A percentile compares a stretch with the other conserved stretches of the same genome.
These are phyloP conservation scores for Aspergillus carbonarius DNA, from an alignment of 2,329 filamentous ascomycete genomes.

Conservation along the genomic window DNA sequence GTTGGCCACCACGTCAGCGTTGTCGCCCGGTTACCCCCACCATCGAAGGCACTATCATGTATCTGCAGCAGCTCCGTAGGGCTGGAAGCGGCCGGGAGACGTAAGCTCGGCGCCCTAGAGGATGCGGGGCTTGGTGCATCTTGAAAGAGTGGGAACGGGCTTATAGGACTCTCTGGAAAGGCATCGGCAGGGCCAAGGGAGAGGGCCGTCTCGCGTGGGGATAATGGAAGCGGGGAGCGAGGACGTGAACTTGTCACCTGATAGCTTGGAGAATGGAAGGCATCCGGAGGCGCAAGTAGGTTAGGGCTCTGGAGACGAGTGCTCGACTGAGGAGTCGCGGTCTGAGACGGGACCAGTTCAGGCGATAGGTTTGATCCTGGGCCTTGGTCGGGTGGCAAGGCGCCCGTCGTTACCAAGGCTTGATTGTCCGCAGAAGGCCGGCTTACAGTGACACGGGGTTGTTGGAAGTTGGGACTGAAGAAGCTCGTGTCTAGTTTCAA, in stretches of 20 bases:
- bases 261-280: slow-evolving; percentile 41
- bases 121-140: slow-evolving; percentile 55
- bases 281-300: slow-evolving; percentile 45
- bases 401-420: slow-evolving; percentile 14
- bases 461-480: slow-evolving; percentile 21
- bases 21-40: slow-evolving; percentile 40
- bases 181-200: slow-evolving; percentile 11
- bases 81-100: slow-evolving; percentile 50
- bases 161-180: slow-evolving; percentile 43
- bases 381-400: slow-evolving; percentile 24
- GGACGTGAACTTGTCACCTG: slow-evolving; percentile 22
- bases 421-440: slow-evolving; percentile 35
- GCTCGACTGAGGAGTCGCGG: slow-evolving; percentile 30
- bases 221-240: slow-evolving; percentile 30
- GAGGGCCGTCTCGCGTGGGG: slow-evolving; percentile 27
- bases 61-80: slow-evolving; percentile 31
- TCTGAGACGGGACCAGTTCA: slow-evolving; percentile 33
- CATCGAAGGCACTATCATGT: slow-evolving; percentile 35
- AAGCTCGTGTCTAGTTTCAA: slow-evolving; percentile 46
- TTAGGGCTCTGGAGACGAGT: slow-evolving; percentile 34
- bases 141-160: slow-evolving; percentile 68
- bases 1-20: slow-evolving; percentile 76
- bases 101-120: slow-evolving; percentile 56
- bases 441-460: slow-evolving; percentile 41
- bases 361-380: slow-evolving; percentile 35